Percentiles rank a stretch among this genome's conserved stretches.
Evolutionary conservation across 2,329 filamentous ascomycete species (phyloP).

Genomic region (Paramyrothecium sp.): DNA sequence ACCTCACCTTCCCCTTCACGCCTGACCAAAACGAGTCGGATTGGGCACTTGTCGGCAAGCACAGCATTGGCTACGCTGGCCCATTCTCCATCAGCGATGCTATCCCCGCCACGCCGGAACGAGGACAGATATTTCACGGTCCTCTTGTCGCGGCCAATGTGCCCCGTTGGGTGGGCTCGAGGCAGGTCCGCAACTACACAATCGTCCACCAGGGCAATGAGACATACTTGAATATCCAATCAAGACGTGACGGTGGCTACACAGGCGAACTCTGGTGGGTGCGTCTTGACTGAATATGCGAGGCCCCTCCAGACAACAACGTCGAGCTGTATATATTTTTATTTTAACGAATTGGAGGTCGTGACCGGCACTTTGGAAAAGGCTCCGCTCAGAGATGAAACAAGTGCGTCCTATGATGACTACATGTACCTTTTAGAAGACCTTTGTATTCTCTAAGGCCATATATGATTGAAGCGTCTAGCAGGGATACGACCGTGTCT

Average conservation of each 20-base stretch:
- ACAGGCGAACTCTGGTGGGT: neutral
- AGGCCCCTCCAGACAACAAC: too few relatives aligned
- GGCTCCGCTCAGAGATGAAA: too few relatives aligned
- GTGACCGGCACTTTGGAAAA: too few relatives aligned
- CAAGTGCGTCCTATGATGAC: too few relatives aligned
- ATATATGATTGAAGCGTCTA: too few relatives aligned
- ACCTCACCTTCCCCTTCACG: slow-evolving; percentile 1
- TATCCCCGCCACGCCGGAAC: neutral
- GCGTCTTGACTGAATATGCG: neutral
- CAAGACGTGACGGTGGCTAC: neutral
- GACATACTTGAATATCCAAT: neutral
- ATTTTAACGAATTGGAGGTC: too few relatives aligned
- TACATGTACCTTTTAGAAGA: too few relatives aligned
- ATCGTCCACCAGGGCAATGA: neutral
- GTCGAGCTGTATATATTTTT: too few relatives aligned
- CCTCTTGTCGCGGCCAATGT: neutral
- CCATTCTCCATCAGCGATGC: neutral
- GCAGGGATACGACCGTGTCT: too few relatives aligned
- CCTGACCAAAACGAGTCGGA: neutral
- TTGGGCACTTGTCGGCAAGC: neutral
- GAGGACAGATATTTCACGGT: slow-evolving; percentile 1
- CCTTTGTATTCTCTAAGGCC: too few relatives aligned
- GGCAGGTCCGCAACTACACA: slow-evolving; percentile 1
- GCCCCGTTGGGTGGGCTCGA: neutral
- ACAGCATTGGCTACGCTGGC: slow-evolving; percentile 1